Base-by-base conservation (phyloP, 345 rosid species). In the Eutrema heterophyllum region DNA sequence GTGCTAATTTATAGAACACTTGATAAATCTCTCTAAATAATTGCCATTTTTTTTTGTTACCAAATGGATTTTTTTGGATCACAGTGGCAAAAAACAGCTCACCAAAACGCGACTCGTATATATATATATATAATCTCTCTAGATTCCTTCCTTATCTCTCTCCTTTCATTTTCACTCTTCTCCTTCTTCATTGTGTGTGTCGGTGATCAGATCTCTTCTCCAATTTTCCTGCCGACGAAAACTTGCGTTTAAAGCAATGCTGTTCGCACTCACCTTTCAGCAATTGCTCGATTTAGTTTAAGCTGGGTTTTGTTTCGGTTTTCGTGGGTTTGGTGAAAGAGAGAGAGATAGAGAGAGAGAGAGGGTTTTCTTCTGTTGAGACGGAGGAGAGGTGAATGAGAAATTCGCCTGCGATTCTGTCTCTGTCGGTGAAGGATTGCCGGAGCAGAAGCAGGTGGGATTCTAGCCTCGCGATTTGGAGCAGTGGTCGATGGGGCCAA, bases 401-500 rank as follows among this genome's bases (percentile, higher is more conserved):
- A 82, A 86, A 81, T 74, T 74, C 67, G 82, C 73, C 64, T 58
- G 41, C 57, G 74, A 64, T 72, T 67, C 54, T 81, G 70, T 78
- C 79, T 67, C 74, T 83, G 60, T 72, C 58, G 70, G 83, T 66
- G 70, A 64, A 72, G 26, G 72, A 71, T 69, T 82, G 67, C 60
- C 84, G 83, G 80, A 81, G 88, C 71, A 82, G 83, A 81, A 51
- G 68, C 53, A 64, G 87, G 79, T 74, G 82, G 86, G 86, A 85
- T 78, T 86, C 73, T 38, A 86, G 83, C 16, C 67, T 88, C 77
- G 70, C 84, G 36, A 87, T 87, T 63, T 79, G 90, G 79, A 83
- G 91, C 76, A 78, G 89, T 64, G 88, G 87, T 75, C 62, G 90
- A 51, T 85, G 95, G 93, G 92, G 91, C 73, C 86, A 89, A 85